Evolutionary conservation across 345 rosid genomes (phyloP).

Genomic region (Citrus sp.): DNA sequence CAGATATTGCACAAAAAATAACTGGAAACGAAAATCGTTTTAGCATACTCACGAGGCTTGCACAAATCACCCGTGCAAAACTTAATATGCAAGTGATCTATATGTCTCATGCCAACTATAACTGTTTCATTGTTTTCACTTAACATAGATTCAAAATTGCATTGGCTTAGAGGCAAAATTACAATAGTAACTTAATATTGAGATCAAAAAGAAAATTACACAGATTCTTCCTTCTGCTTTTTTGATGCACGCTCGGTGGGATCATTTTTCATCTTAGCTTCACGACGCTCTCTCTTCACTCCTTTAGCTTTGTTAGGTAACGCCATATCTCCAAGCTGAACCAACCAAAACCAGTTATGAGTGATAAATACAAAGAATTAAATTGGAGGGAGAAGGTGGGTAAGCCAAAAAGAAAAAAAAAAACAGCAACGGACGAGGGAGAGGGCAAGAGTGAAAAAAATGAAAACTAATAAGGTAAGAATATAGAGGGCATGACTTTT

Average conservation of each 20-base stretch:
- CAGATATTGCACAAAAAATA: background rate
- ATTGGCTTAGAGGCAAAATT: background rate
- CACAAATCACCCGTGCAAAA: background rate
- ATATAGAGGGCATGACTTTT: background rate
- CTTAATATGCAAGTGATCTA: background rate
- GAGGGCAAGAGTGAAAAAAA: background rate
- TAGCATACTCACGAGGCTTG: too few species aligned
- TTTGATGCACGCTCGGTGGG: conserved; percentile 40
- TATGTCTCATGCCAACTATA: background rate
- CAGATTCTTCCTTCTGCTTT: conserved; percentile 58
- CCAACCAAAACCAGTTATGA: conserved; percentile 1
- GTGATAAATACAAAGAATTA: background rate
- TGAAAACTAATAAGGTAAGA: background rate
- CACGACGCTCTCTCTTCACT: conserved; percentile 89
- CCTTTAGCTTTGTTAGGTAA: conserved; percentile 75
- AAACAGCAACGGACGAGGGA: background rate
- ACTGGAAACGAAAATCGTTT: background rate
- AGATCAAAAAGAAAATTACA: conserved; percentile 17
- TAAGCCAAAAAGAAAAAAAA: background rate
- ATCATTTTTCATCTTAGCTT: conserved; percentile 52
- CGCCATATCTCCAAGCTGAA: conserved; percentile 54
- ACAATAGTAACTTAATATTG: background rate
- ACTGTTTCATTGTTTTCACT: conserved; percentile 3
- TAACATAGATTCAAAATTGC: background rate
- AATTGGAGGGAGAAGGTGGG: background rate